A percentile compares a stretch with the other conserved stretches of the same genome.
Conservation (phyloP, 129 eudicot genomes). For the Flaveria bidentis region DNA sequence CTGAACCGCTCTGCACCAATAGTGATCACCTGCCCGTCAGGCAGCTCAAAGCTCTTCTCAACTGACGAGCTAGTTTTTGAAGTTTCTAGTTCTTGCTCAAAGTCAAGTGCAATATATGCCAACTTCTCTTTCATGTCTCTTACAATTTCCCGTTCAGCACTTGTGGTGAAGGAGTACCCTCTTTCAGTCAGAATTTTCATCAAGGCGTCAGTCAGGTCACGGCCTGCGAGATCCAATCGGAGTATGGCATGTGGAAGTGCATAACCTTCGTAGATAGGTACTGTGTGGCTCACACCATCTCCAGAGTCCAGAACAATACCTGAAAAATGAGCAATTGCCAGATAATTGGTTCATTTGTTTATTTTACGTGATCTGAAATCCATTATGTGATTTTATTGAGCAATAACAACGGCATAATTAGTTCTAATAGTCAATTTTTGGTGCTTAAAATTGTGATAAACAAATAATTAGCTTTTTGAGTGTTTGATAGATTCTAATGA, state of each 20-base stretch:
- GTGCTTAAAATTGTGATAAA: not conserved
- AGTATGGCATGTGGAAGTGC: constrained; percentile 9
- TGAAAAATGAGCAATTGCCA: constrained; percentile 1
- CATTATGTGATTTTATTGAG: not conserved
- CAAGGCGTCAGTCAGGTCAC: constrained; percentile 33
- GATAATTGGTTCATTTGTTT: not conserved
- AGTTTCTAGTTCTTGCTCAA: constrained; percentile 62
- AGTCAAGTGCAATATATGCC: constrained; percentile 59
- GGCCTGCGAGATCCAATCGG: constrained; percentile 39
- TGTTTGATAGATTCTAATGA: no score
- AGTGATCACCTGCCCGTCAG: no score
- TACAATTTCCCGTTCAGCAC: constrained; percentile 57
- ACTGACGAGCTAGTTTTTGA: constrained; percentile 54
- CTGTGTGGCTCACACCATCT: constrained; percentile 43
- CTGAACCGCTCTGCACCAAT: no score
- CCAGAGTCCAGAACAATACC: constrained; percentile 38
- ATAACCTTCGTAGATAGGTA: constrained; percentile 39
- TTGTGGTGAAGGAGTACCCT: constrained; percentile 40
- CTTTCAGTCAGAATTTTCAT: constrained; percentile 38
- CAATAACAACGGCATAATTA: not conserved
- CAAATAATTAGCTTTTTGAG: no score
- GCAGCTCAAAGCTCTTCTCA: no score
- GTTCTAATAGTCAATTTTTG: not conserved
- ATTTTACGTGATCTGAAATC: not conserved
- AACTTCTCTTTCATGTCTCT: constrained; percentile 56